These are phyloP conservation scores for Moniliophthora roreri DNA, from an alignment of 1,284 basidiomycete species.

Conservation along the genomic window DNA sequence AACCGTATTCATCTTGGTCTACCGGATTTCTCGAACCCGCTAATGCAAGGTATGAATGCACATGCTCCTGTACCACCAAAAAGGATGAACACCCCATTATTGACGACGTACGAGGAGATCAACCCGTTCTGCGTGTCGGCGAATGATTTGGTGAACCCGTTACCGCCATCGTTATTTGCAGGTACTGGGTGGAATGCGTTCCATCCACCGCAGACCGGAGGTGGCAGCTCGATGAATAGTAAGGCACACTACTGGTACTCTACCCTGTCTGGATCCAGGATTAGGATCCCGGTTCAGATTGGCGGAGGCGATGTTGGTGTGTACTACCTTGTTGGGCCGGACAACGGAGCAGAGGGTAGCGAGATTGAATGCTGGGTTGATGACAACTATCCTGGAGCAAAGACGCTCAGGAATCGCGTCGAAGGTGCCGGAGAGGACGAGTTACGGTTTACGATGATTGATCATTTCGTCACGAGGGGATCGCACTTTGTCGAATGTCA, in stretches of 20 bases:
- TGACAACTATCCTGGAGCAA: constrained; percentile 68
- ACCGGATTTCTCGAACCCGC: constrained; percentile 27
- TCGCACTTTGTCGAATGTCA: constrained; percentile 87
- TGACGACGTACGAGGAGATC: constrained; percentile 75
- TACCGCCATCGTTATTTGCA: constrained; percentile 86
- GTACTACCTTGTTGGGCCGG: constrained; percentile 72
- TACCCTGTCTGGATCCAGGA: constrained; percentile 69
- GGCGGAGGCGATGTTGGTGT: constrained; percentile 79
- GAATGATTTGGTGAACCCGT: constrained; percentile 92
- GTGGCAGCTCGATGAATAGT: constrained; percentile 33
- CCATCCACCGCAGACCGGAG: constrained; percentile 51
- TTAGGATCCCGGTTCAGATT: constrained; percentile 75
- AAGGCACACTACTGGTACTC: constrained; percentile 88
- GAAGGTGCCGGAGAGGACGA: constrained; percentile 44
- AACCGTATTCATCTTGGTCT: constrained; percentile 26
- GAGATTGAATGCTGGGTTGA: constrained; percentile 85
- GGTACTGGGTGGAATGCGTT: constrained; percentile 85
- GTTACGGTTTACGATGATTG: constrained; percentile 76
- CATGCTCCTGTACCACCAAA: constrained; percentile 65
- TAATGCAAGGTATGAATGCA: constrained; percentile 16
- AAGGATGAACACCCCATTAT: constrained; percentile 64
- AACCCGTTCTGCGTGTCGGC: constrained; percentile 89
- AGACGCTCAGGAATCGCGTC: constrained; percentile 61
- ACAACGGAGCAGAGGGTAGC: constrained; percentile 48
- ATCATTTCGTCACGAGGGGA: constrained; percentile 72